phyloP scores from a whole-genome alignment of 129 eudicot genomes.

The Tanacetum coccineum region DNA sequence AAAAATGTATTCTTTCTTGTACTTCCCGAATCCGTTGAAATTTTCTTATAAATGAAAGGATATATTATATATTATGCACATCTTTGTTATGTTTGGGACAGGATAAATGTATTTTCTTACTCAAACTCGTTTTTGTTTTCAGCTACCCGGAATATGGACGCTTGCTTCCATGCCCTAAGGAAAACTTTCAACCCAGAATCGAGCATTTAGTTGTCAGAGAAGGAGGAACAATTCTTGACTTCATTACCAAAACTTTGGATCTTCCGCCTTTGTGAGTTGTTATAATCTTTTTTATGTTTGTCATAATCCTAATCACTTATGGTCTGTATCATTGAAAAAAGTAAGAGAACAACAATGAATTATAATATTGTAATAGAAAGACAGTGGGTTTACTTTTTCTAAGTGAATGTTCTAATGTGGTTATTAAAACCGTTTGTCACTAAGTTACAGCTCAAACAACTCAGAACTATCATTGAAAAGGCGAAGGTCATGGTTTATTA shows the following conservation, averaged over 20 bases:
- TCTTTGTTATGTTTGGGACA: too few species aligned
- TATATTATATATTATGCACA: too few species aligned
- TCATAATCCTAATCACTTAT: background rate
- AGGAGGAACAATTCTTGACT: slow-evolving; percentile 71
- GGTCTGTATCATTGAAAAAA: background rate
- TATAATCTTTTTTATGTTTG: background rate
- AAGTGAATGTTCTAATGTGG: slow-evolving; percentile 5
- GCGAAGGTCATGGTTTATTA: background rate
- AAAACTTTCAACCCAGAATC: slow-evolving; percentile 56
- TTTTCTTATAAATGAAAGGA: too few species aligned
- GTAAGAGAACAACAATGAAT: slow-evolving; percentile 1
- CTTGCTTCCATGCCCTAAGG: slow-evolving; percentile 75
- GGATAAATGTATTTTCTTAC: background rate
- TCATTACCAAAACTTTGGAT: slow-evolving; percentile 53
- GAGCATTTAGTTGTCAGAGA: slow-evolving; percentile 80
- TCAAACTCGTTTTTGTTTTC: slow-evolving; percentile 13
- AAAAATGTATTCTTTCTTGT: too few species aligned
- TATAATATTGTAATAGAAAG: background rate
- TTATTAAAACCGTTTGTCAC: background rate
- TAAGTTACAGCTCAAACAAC: background rate
- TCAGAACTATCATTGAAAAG: slow-evolving; percentile 1
- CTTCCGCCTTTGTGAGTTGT: slow-evolving; percentile 81
- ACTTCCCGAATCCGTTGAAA: too few species aligned
- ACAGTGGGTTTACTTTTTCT: background rate
- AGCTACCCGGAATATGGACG: slow-evolving; percentile 60